Base-by-base conservation (phyloP, 2,329 filamentous ascomycete species). In the Diplodia seriata region DNA sequence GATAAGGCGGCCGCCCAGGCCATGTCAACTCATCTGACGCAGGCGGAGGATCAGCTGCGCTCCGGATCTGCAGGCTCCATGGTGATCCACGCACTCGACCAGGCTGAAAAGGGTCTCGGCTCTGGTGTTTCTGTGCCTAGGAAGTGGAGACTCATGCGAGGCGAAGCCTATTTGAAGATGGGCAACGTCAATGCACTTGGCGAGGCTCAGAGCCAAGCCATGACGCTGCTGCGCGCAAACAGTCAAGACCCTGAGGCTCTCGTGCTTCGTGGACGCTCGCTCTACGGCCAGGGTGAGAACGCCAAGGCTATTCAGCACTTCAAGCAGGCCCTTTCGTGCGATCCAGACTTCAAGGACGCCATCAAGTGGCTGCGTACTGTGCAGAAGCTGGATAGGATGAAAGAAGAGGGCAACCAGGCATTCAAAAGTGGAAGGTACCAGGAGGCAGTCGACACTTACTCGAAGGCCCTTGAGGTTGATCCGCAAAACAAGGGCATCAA, bases 281-380 rank as follows among this genome's bases (percentile, higher is more conserved):
- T 97, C 61, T 98, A 98, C 75, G 90, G 89, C 4, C 92, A 95
- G 77, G 95, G 95, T 36, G 95, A 99, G 73, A 97, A 97, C 75
- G 92, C 96, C 2, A 97, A 97, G 84, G 94, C 95, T 1, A 86
- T 97, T 53, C 91, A 94, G 76, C 92, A 96, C 78, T 95, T 98
- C 83, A 89, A 93, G 71, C 92, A 95, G 82, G 95, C 94, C 23
- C 83, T 97, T 67, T 91, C 86, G 77, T 93, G 94, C 78, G 95
- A 98, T 74, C 95, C 95, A 9, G 95, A 99, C 79, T 95, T 91
- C 83, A 90, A 89, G 74, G 90, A 92, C 71, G 94, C 94, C 8
- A 87, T 97, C 73, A 96, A 93, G 82, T 94, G 92, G 82, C 84
- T 98, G 69, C 88, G 92, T 70, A 91, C 91, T 76, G 93, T 97